These are phyloP conservation scores for Blastobotrys americana DNA, from an alignment of 805 yeast species.

Conservation along the genomic window DNA sequence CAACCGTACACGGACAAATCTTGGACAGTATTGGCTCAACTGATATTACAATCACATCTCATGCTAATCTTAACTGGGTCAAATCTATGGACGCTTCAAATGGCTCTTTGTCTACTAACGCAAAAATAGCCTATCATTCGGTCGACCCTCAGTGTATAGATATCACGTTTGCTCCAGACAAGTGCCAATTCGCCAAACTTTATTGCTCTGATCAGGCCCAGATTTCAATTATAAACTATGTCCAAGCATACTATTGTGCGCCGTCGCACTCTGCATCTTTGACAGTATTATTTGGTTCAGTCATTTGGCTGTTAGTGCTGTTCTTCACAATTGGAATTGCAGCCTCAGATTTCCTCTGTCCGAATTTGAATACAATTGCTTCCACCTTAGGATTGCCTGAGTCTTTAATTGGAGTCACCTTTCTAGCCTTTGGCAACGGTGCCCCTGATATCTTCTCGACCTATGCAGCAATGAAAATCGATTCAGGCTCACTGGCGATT, in stretches of 20 bases:
- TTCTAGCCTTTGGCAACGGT: conserved; percentile 87
- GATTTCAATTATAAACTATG: conserved; percentile 36
- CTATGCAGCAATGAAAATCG: conserved; percentile 66
- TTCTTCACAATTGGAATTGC: conserved; percentile 66
- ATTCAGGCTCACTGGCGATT: conserved; percentile 70
- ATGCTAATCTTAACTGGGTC: no score
- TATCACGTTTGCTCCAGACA: conserved; percentile 21
- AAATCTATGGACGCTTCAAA: no score
- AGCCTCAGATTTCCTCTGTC: conserved; percentile 77
- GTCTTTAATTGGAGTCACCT: conserved; percentile 75
- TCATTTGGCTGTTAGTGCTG: conserved; percentile 34
- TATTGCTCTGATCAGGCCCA: conserved; percentile 30
- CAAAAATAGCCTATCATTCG: background rate
- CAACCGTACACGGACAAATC: no score
- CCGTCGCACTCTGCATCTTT: conserved; percentile 6
- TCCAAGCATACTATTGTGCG: conserved; percentile 27
- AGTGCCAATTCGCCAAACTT: conserved; percentile 34
- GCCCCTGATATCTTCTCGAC: conserved; percentile 86
- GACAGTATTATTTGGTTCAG: conserved; percentile 8
- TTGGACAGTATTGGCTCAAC: no score
- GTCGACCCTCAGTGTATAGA: conserved; percentile 1
- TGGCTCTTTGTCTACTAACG: no score
- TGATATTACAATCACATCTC: no score
- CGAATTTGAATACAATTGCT: conserved; percentile 66
- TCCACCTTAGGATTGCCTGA: conserved; percentile 57